Evolutionary conservation across 2,329 filamentous ascomycete genomes (phyloP).

Genomic region (Phaeomoniella chlamydospora): DNA sequence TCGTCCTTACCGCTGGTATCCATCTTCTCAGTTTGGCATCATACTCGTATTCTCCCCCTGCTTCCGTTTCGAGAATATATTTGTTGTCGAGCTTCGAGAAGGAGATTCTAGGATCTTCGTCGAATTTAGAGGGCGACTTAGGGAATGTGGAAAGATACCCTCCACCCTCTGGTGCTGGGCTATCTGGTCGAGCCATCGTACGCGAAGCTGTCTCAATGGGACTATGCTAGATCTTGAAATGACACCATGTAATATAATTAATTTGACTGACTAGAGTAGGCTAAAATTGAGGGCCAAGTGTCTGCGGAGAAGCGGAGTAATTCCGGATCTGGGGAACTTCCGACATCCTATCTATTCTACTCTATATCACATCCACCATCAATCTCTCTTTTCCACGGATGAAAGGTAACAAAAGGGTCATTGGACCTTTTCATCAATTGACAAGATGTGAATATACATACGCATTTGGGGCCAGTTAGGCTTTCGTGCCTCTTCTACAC

Average conservation of each 20-base stretch:
- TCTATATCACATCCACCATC: no score
- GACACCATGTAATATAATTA: no score
- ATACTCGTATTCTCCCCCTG: slow-evolving; percentile 76
- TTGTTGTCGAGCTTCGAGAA: slow-evolving; percentile 73
- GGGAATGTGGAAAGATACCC: slow-evolving; percentile 26
- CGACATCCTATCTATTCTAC: neutral
- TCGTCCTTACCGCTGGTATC: slow-evolving; percentile 46
- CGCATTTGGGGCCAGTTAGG: no score
- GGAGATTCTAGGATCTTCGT: slow-evolving; percentile 66
- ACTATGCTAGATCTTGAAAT: no score
- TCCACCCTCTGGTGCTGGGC: slow-evolving; percentile 2
- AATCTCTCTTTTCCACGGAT: no score
- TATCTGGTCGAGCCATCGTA: neutral
- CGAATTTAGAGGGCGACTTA: slow-evolving; percentile 51
- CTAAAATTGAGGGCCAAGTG: neutral
- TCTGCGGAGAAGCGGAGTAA: neutral
- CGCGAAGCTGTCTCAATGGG: no score
- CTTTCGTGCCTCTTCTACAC: no score
- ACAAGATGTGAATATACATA: no score
- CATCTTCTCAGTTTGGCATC: slow-evolving; percentile 57
- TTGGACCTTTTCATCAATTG: no score
- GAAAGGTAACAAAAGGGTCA: no score
- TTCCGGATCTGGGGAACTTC: neutral
- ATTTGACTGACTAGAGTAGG: no score
- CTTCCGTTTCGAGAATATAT: slow-evolving; percentile 70